Evolutionary conservation across 805 yeast species (phyloP), one percentile per base, ranked within the genome.

Genomic region (Starmerella tilneyi): DNA sequence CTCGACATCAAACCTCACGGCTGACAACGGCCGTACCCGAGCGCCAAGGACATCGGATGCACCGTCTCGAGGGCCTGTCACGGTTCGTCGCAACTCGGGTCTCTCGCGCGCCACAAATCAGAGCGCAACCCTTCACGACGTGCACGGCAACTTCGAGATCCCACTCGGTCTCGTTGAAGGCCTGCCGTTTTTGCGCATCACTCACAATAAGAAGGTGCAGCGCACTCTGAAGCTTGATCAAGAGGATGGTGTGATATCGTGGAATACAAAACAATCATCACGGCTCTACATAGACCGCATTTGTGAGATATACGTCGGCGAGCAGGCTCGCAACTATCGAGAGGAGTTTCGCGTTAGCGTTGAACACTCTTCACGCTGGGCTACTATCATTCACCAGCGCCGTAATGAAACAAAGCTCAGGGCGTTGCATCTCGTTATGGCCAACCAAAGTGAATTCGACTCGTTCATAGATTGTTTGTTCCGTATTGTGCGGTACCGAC

Each of bases 251-350:
- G 58, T 66, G 4, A 64, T 83, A 13, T 60, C 67, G 3, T 80
- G 88, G 83, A 77, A 74, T 51, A 46, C 46, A 6, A 71, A 72
- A 55, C 51, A 69, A 13, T 59, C 73, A 2, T 65, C 76, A 3
- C 62, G 58, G 30, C 56, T 78, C 48, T 62, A 62, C 16, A 68
- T 82, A 8, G 94, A 81, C 58, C 76, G 75, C 46, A 79, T 84
- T 40, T 73, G 74, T 47, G 75, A 74, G 44, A 69, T 81, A 2
- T 63, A 81, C 41, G 68, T 73, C 3, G 84, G 79, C 3, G 73
- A 71, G 17, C 84, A 81, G 55, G 96, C 96, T 1, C 72, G 74
- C 28, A 84, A 84, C 53, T 89, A 86, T 59, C 66, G 95, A 49
- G 95, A 88, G 58, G 94, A 86, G 61, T 75, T 84, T 53, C 78